Percentiles rank a stretch among this genome's conserved stretches.
Conservation (phyloP, 2,329 filamentous ascomycete genomes). For the Colletotrichum cordylinicola region DNA sequence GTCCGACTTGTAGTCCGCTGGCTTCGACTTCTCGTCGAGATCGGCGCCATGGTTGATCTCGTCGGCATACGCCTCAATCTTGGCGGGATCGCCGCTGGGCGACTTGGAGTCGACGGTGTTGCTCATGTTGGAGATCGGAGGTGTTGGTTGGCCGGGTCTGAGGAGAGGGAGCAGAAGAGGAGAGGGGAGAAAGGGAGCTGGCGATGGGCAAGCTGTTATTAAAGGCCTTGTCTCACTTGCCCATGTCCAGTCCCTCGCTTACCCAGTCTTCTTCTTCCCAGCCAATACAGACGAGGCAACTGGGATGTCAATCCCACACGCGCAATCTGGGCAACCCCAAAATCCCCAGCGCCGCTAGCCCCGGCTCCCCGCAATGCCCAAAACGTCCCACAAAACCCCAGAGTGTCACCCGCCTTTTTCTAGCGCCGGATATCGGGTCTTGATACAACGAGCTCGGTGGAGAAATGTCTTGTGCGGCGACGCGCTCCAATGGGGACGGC, state of each 20-base stretch:
- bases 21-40: slow-evolving; percentile 40
- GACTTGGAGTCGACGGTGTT: slow-evolving; percentile 8
- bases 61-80: slow-evolving; percentile 8
- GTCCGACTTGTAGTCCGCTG: slow-evolving; percentile 51
- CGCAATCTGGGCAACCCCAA: background rate
- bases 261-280: background rate
- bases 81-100: slow-evolving; percentile 1
- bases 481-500: slow-evolving; percentile 14
- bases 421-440: slow-evolving; percentile 1
- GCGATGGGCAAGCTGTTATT: background rate
- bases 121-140: background rate
- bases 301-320: background rate
- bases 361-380: slow-evolving; percentile 8
- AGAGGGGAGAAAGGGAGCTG: background rate
- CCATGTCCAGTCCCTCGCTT: background rate
- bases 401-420: slow-evolving; percentile 1
- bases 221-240: background rate
- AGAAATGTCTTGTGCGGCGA: background rate
- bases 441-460: slow-evolving; percentile 5
- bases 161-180: background rate
- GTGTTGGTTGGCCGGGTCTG: background rate
- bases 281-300: slow-evolving; percentile 3
- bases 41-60: slow-evolving; percentile 2
- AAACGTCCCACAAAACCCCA: slow-evolving; percentile 8
- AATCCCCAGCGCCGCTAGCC: background rate